These are phyloP conservation scores for Cystobasidiopsis lactophilus DNA, from an alignment of 768 basidiomycete species.

Conservation along the genomic window DNA sequence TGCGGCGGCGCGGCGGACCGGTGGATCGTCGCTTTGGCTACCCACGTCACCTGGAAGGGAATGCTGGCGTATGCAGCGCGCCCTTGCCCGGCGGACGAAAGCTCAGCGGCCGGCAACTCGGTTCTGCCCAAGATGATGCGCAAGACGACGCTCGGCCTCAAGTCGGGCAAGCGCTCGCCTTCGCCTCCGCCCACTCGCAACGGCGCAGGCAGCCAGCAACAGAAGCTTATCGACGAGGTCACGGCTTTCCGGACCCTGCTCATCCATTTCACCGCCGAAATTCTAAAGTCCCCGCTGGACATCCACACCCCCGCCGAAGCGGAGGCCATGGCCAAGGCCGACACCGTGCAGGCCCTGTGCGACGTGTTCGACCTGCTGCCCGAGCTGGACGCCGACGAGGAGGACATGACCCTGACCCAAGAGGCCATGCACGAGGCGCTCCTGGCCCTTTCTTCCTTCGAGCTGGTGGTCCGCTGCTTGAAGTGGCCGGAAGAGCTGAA, in stretches of 20 bases:
- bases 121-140: not conserved
- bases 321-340: not conserved
- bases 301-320: not conserved
- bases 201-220: too few species aligned
- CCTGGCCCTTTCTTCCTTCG: conserved; percentile 15
- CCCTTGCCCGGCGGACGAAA: not conserved
- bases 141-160: not conserved
- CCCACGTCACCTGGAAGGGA: conserved; percentile 17
- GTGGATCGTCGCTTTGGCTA: conserved; percentile 18
- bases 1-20: conserved; percentile 13
- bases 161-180: conserved; percentile 8
- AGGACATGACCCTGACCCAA: conserved; percentile 14
- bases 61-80: conserved; percentile 12
- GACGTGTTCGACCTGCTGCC: conserved; percentile 14
- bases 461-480: conserved; percentile 15
- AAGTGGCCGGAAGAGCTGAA: not conserved
- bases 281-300: not conserved
- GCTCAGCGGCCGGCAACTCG: not conserved
- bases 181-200: conserved; percentile 3
- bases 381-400: conserved; percentile 14
- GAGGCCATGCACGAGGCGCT: conserved; percentile 21
- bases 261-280: conserved; percentile 1
- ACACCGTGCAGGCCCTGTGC: conserved; percentile 8
- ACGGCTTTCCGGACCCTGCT: conserved; percentile 5
- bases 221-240: conserved; percentile 7